Evolutionary conservation across 805 yeast genomes (phyloP), one percentile per base, ranked within the genome.

Genomic region (Danielia oregonensis): DNA sequence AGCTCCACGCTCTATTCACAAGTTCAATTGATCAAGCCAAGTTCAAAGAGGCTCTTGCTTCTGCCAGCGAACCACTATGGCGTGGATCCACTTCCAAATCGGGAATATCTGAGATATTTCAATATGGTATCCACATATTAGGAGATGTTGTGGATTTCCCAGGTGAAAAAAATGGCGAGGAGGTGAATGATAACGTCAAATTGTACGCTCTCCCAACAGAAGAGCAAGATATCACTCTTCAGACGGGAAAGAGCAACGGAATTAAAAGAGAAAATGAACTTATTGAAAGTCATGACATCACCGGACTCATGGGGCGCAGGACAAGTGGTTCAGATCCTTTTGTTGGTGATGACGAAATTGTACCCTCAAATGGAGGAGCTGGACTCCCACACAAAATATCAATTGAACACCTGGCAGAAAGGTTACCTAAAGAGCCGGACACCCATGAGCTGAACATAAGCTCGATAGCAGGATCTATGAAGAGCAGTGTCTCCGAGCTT

Each of bases 221-320:
- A 8, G 13, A 8, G n/a, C 13, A 10, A 13, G 7, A 7, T 5
- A 12, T 26, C 16, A 15, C 12, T 15, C 18, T 6, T 7, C 17
- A 26, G 22, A 19, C 9, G 22, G 22, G 22, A 19, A 19, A 19
- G 22, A 9, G 22, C n/a, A 21, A 11, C 14, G 6, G 17, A 13
- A 17, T 16, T 15, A 11, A 17, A 17, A 10, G n/a, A 13, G 18
- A 19, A 6, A 19, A 11, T 4, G 18, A 36, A 21, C 49, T 40
- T 17, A 42, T 39, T 17, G 57, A 39, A 1, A 57, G 57, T 7
- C 56, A 55, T 17, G 48, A 44, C 23, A 42, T 44, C 17, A 37
- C 41, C 22, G 9, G 9, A 6, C 22, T 19, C 15, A n/a, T 12
- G 14, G 15, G 13, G 21, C 5, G n/a, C 11, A 19, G n/a, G n/a